Base-by-base conservation (phyloP, 2,329 filamentous ascomycete genomes). In the Colletotrichum sojae region DNA sequence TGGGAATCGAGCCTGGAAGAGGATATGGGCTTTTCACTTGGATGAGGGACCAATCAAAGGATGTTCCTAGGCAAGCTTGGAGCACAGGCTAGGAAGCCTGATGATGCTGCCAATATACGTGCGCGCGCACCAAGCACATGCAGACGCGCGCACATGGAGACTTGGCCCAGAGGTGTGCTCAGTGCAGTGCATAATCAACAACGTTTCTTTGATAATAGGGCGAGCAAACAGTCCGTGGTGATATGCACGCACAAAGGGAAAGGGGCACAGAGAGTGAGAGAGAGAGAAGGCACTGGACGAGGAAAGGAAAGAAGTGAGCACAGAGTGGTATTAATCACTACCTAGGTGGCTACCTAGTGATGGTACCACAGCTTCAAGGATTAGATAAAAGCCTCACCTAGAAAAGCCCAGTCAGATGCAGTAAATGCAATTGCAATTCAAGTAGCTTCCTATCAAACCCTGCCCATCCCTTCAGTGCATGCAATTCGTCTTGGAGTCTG, bases 371-470 rank as follows among this genome's bases (percentile, higher is more conserved):
- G 16, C 51, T 36, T 54, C 20, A 51, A 49, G 43, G 51, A 39
- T 55, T 67, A 67, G 51, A 67, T 43, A 67, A 67, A 67, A 62
- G 57, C 59, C 46, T 25, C 22, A 27, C 20, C 49, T 65, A 40
- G 25, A 54, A 59, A 54, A 61, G 18, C 20, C 16, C 10, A 40
- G 40, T 53, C 56, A 31, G 22, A 25, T 25, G 22, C 22, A 25
- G 22, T 25, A 25, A 25, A 25, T 25, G 22, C 22, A 5, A n/a
- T 20, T 40, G 40, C 6, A 10, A 60, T n/a, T 40, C 18, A 40
- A 49, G 31, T 3, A 43, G 18, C 4, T 25, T 46, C 45, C 18
- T 39, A 46, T 16, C 31, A 25, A 49, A 9, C 5, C 48, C 16
- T 46, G 20, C 8, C 20, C 12, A 20, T 20, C 15, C 22, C 5